Evolutionary conservation across 768 basidiomycete genomes (phyloP).

Genomic region (Russula abietina): DNA sequence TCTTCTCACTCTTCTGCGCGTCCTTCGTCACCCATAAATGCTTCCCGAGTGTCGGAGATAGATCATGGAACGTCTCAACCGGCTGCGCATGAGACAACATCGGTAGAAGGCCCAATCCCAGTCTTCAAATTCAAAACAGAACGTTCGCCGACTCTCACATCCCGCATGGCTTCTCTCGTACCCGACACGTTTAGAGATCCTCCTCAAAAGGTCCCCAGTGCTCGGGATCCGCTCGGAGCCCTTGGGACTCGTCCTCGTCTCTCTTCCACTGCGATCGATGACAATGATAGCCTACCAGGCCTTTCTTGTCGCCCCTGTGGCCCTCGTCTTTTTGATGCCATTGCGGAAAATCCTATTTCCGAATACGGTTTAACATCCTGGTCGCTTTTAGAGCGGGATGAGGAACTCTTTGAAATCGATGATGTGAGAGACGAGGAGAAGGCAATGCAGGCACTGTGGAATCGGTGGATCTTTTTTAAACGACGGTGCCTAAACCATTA

Average conservation of each 20-base stretch:
- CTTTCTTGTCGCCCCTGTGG: conserved; percentile 66
- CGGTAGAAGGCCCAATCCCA: background rate
- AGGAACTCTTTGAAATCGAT: conserved; percentile 67
- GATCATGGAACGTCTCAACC: background rate
- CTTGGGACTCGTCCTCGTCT: conserved; percentile 47
- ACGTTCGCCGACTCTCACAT: background rate
- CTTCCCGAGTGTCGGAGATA: background rate
- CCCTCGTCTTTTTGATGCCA: conserved; percentile 56
- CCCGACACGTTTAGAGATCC: background rate
- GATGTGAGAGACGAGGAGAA: conserved; percentile 71
- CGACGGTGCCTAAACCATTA: conserved; percentile 26
- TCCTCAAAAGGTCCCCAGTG: background rate
- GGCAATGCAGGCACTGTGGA: conserved; percentile 74
- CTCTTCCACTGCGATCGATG: conserved; percentile 36
- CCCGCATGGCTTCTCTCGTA: conserved; percentile 1
- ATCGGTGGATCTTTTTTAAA: conserved; percentile 63
- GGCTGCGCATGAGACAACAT: background rate
- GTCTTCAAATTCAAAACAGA: conserved; percentile 1
- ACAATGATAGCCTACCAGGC: conserved; percentile 34
- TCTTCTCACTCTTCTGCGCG: background rate
- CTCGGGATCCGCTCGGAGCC: conserved; percentile 31
- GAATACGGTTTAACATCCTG: conserved; percentile 62
- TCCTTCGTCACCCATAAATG: background rate
- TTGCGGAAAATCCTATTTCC: conserved; percentile 54
- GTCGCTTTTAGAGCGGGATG: conserved; percentile 65